Evolutionary conservation across 352 stramenopile species (phyloP).

Genomic region (Elongisporangium prolatum): DNA sequence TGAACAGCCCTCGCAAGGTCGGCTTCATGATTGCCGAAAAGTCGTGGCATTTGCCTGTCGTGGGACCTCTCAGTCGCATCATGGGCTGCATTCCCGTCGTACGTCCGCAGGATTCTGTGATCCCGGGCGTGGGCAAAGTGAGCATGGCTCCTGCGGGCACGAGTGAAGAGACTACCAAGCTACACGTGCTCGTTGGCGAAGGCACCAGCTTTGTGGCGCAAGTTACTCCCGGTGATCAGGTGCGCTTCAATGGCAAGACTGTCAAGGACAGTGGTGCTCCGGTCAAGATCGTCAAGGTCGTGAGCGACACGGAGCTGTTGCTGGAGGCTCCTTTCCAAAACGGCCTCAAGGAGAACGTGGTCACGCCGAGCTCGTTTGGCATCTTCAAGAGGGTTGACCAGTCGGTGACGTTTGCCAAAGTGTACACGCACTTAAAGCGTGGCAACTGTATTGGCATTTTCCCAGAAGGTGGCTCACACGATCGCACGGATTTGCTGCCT

Average conservation of each 20-base stretch:
- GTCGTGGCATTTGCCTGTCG: slow-evolving; percentile 91
- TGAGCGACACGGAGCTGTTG: slow-evolving; percentile 83
- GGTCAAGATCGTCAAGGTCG: slow-evolving; percentile 78
- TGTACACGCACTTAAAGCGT: slow-evolving; percentile 87
- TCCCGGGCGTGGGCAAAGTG: slow-evolving; percentile 64
- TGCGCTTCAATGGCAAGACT: slow-evolving; percentile 69
- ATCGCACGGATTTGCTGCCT: slow-evolving; percentile 95
- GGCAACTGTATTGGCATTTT: slow-evolving; percentile 96
- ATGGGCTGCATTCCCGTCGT: slow-evolving; percentile 97
- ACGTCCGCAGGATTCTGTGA: slow-evolving; percentile 92
- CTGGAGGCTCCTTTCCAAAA: slow-evolving; percentile 46
- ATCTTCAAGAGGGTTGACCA: slow-evolving; percentile 92
- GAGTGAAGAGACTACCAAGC: slow-evolving; percentile 14
- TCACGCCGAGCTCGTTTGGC: slow-evolving; percentile 58
- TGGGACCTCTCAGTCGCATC: slow-evolving; percentile 93
- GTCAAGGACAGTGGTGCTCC: slow-evolving; percentile 80
- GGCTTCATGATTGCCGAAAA: slow-evolving; percentile 98
- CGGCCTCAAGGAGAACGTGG: slow-evolving; percentile 27
- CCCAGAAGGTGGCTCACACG: slow-evolving; percentile 96
- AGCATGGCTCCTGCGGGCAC: slow-evolving; percentile 29
- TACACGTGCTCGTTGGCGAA: slow-evolving; percentile 53
- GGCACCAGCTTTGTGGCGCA: slow-evolving; percentile 73
- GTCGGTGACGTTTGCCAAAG: slow-evolving; percentile 88
- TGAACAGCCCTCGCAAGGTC: slow-evolving; percentile 91
- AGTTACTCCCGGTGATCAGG: slow-evolving; percentile 71